Evolutionary conservation across 2,329 filamentous ascomycete species (phyloP).

Genomic region (Microsporum audouinii): DNA sequence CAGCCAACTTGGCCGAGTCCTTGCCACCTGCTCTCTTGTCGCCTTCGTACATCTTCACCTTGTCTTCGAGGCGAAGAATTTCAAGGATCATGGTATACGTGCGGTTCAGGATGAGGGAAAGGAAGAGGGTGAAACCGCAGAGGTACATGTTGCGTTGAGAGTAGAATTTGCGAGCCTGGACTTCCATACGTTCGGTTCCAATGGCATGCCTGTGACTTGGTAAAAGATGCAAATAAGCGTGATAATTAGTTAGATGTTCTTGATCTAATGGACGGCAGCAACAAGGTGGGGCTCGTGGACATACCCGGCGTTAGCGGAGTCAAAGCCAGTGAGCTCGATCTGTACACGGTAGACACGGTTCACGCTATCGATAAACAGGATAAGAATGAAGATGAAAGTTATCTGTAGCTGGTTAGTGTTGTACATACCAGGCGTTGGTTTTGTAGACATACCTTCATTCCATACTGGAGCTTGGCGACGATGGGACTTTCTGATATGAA

Average conservation of each 20-base stretch:
- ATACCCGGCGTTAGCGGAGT: slow-evolving; percentile 42
- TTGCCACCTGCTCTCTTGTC: slow-evolving; percentile 49
- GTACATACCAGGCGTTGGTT: background rate
- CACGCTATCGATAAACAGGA: slow-evolving; percentile 95
- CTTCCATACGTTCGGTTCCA: slow-evolving; percentile 91
- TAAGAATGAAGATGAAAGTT: slow-evolving; percentile 96
- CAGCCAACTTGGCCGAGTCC: slow-evolving; percentile 58
- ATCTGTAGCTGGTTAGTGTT: slow-evolving; percentile 45
- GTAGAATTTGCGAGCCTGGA: slow-evolving; percentile 99
- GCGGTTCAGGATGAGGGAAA: slow-evolving; percentile 93
- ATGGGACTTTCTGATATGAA: slow-evolving; percentile 86
- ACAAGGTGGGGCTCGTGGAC: slow-evolving; percentile 17
- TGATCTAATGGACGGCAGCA: background rate
- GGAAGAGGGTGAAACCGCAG: slow-evolving; percentile 97
- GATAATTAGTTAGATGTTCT: background rate
- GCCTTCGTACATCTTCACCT: slow-evolving; percentile 71
- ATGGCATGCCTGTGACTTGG: slow-evolving; percentile 51
- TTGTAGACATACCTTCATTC: slow-evolving; percentile 58
- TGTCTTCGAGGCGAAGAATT: slow-evolving; percentile 81
- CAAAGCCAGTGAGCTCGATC: slow-evolving; percentile 64
- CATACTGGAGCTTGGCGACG: slow-evolving; percentile 91
- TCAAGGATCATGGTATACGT: slow-evolving; percentile 97
- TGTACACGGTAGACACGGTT: slow-evolving; percentile 94
- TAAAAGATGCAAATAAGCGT: slow-evolving; percentile 13
- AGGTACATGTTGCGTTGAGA: slow-evolving; percentile 99